Conservation (phyloP, 768 basidiomycete genomes). For the Hygrocybe punicea region DNA sequence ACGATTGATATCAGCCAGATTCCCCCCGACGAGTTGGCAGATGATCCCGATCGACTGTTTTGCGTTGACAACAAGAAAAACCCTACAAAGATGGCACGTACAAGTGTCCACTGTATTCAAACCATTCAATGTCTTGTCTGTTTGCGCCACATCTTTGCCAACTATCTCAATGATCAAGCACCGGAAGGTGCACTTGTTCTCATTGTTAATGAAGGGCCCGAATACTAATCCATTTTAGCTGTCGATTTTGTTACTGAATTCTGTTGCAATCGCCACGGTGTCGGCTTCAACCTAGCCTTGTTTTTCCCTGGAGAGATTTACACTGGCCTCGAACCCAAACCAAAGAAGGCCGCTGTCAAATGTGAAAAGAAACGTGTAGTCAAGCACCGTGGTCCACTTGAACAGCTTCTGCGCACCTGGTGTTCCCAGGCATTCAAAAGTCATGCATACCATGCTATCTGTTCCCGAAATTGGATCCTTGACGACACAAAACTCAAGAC, state of each 20-base stretch:
- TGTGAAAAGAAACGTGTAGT: neutral
- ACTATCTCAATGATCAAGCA: neutral
- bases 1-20: neutral
- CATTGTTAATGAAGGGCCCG: no score
- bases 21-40: neutral
- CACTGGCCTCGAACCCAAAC: neutral
- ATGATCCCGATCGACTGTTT: slow-evolving; percentile 1
- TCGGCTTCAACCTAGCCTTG: neutral
- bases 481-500: no score
- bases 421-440: neutral
- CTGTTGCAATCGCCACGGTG: neutral
- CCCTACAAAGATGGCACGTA: neutral
- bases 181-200: neutral
- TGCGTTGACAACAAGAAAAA: neutral
- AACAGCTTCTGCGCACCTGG: neutral
- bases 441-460: neutral
- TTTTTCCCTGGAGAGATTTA: neutral
- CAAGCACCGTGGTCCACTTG: neutral
- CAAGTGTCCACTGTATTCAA: neutral
- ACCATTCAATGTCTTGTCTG: neutral
- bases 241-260: neutral
- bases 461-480: no score
- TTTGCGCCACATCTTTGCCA: neutral
- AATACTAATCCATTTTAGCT: neutral
- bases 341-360: neutral